A percentile compares a stretch with the other conserved stretches of the same genome.
These are phyloP conservation scores for Saturnispora zaruensis DNA, from an alignment of 805 yeast genomes.

Conservation along the genomic window DNA sequence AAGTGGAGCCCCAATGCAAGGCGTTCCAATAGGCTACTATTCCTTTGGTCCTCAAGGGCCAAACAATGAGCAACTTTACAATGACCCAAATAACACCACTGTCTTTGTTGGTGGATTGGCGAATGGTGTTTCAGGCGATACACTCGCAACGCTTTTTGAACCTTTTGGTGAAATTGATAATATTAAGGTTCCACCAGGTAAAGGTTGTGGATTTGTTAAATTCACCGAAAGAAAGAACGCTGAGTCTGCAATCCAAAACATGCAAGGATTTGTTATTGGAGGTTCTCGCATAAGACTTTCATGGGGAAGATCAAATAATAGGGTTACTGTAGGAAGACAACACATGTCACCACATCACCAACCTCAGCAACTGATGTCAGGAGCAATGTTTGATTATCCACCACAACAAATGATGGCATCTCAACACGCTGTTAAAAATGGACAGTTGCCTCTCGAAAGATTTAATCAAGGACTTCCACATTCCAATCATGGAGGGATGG, in stretches of 20 bases:
- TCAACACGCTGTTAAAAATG: constrained; percentile 7
- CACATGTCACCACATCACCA: constrained; percentile 11
- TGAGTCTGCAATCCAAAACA: constrained; percentile 64
- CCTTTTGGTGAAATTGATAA: constrained; percentile 66
- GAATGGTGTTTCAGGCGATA: constrained; percentile 52
- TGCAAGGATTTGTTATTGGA: constrained; percentile 74
- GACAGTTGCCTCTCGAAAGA: background rate
- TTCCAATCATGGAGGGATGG: constrained; percentile 17
- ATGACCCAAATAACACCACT: constrained; percentile 69
- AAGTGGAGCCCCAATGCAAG: constrained; percentile 15
- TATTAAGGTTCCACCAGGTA: constrained; percentile 70
- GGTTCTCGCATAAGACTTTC: constrained; percentile 64
- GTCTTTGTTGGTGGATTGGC: constrained; percentile 63
- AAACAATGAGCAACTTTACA: constrained; percentile 13
- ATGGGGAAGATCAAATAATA: constrained; percentile 54
- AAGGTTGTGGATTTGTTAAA: constrained; percentile 73
- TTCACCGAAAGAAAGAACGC: constrained; percentile 63
- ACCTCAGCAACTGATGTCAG: constrained; percentile 15
- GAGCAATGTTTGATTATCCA: constrained; percentile 20
- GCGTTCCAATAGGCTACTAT: constrained; percentile 23
- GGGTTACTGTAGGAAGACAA: constrained; percentile 14
- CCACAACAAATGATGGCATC: constrained; percentile 6
- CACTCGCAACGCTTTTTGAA: constrained; percentile 52
- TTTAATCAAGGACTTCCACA: background rate
- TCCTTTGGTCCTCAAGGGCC: constrained; percentile 3